Evolutionary conservation across 768 basidiomycete species (phyloP), one percentile per base, ranked within the genome.

Genomic region (Naganishia friedmannii): DNA sequence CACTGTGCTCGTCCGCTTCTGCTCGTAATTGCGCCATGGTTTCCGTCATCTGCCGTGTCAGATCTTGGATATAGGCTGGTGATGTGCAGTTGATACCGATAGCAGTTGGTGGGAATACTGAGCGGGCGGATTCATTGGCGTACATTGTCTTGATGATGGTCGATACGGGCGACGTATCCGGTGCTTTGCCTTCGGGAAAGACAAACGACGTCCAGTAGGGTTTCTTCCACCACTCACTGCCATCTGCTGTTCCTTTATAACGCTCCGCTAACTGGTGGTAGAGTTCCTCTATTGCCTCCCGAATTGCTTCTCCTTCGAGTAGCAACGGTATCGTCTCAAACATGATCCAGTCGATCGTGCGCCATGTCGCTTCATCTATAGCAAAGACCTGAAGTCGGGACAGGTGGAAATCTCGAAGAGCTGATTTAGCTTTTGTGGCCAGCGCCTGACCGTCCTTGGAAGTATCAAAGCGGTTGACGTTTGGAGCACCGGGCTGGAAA

Each of bases 281-380:
- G 15, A 89, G 80, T 5, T 63, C 55, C 1, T 74, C 76, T 74
- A 93, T 85, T 2, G 90, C 89, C 13, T 80, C 80, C 58, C 89
- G 82, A 72, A 92, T 87, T 17, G 88, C 89, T 26, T 77, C 77
- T 4, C 89, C 83, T 77, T 92, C 91, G 42, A 87, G 81, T 9
- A 84, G 76, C 3, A 91, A 82, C 0, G 91, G 89, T 4, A 92
- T 82, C 0, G 90, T 92, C 83, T 92, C 91, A 77, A 92, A 92
- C 13, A 88, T 88, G 58, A 92, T 73, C 70, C 83, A 85, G 67
- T 89, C 87, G 66, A 92, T 80, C 13, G 76, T 75, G 45, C 77
- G 72, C 89, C 90, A 92, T 0, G 82, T 67, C 10, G 48, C 80
- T 5, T 75, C 67, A 69, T 88, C 83, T 8, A 79, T 75, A 0